phyloP scores from a whole-genome alignment of 2,329 filamentous ascomycete genomes.

The Raffaelea deltoideospora region DNA sequence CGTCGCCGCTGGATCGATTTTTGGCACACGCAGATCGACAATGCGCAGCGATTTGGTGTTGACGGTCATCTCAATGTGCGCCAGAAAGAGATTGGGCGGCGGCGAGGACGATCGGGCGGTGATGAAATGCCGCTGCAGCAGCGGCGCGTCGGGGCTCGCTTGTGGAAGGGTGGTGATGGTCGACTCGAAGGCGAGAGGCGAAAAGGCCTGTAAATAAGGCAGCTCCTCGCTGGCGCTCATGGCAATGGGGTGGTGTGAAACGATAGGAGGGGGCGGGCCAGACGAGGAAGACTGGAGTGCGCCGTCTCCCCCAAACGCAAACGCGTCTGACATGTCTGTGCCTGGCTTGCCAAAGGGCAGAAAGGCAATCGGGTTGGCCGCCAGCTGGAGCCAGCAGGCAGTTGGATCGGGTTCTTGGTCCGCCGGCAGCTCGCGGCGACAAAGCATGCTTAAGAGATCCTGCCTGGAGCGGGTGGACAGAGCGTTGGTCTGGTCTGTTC shows the following conservation, averaged over 20 bases:
- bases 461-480: too few relatives aligned
- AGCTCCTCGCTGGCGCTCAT: conserved; percentile 50
- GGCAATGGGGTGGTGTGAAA: conserved; percentile 50
- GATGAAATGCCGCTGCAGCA: conserved; percentile 41
- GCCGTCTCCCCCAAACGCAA: conserved; percentile 8
- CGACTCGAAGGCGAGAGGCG: conserved; percentile 47
- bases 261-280: too few relatives aligned
- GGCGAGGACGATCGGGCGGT: conserved; percentile 28
- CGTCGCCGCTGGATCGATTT: conserved; percentile 40
- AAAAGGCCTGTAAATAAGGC: conserved; percentile 57
- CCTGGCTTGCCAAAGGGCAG: conserved; percentile 31
- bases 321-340: conserved; percentile 12
- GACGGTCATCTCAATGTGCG: conserved; percentile 42
- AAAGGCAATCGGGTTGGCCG: conserved; percentile 34
- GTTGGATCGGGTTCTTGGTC: conserved; percentile 16
- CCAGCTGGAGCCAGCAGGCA: conserved; percentile 30
- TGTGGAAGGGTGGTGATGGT: conserved; percentile 29
- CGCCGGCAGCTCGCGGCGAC: conserved; percentile 24
- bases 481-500: too few relatives aligned
- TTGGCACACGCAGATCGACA: conserved; percentile 33
- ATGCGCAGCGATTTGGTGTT: conserved; percentile 37
- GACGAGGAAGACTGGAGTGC: too few relatives aligned
- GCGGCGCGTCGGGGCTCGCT: conserved; percentile 3
- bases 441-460: conserved; percentile 25
- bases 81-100: conserved; percentile 39